These are phyloP conservation scores for Scheffersomyces titani DNA, from an alignment of 1,139 yeast species.

Conservation along the genomic window DNA sequence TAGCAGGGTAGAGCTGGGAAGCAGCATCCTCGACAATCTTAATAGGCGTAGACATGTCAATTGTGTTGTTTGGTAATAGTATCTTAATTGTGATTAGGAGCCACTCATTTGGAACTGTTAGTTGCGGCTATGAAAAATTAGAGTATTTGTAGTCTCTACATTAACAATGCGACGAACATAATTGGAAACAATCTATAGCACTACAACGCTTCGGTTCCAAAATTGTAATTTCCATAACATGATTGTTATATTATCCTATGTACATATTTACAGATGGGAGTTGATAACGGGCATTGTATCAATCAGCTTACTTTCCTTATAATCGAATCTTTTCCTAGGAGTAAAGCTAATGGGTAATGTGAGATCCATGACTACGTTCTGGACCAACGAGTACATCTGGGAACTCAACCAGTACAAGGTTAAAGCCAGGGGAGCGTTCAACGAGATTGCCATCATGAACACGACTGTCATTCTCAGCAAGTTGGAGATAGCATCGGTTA, in stretches of 20 bases:
- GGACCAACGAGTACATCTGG: slow-evolving; percentile 70
- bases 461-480: slow-evolving; percentile 74
- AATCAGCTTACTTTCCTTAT: slow-evolving; percentile 8
- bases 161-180: too few relatives aligned
- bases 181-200: too few relatives aligned
- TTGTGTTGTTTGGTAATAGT: not conserved
- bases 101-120: not conserved
- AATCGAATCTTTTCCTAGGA: slow-evolving; percentile 37
- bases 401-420: slow-evolving; percentile 87
- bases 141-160: not conserved
- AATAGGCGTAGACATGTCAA: not conserved
- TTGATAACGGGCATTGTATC: slow-evolving; percentile 2
- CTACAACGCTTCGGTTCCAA: not conserved
- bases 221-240: not conserved
- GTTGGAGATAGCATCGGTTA: slow-evolving; percentile 62
- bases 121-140: not conserved
- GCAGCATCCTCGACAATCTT: slow-evolving; percentile 4
- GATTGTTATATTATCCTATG: not conserved
- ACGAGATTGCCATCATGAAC: slow-evolving; percentile 78
- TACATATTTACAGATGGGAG: not conserved
- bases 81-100: not conserved
- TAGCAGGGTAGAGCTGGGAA: slow-evolving; percentile 11
- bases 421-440: slow-evolving; percentile 84
- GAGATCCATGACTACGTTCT: slow-evolving; percentile 72
- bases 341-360: slow-evolving; percentile 60